phyloP scores from a whole-genome alignment of 768 basidiomycete species.

The Cyathus striatus region DNA sequence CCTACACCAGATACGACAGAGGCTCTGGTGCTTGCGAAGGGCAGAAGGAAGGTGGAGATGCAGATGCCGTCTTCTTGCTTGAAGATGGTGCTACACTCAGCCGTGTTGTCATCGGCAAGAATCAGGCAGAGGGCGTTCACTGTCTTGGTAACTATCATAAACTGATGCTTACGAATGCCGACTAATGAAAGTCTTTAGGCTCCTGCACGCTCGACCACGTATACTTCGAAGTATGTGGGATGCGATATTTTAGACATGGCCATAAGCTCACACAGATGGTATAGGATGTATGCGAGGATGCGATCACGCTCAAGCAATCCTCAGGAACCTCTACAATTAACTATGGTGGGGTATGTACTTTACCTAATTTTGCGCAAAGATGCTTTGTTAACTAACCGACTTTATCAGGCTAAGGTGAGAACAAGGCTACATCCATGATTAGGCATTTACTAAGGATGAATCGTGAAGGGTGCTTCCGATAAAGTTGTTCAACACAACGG shows the following conservation, averaged over 20 bases:
- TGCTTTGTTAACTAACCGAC: not conserved
- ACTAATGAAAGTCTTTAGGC: constrained; percentile 7
- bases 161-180: not conserved
- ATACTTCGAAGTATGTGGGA: constrained; percentile 23
- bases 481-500: constrained; percentile 34
- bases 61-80: constrained; percentile 35
- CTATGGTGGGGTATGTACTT: constrained; percentile 27
- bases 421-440: not conserved
- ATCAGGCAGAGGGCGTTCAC: constrained; percentile 36
- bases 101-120: constrained; percentile 31
- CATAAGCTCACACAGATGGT: not conserved
- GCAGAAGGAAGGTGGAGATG: constrained; percentile 31
- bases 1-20: constrained; percentile 31
- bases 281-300: constrained; percentile 31
- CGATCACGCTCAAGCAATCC: constrained; percentile 34
- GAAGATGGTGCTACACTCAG: constrained; percentile 33
- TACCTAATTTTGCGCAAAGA: not conserved
- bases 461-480: constrained; percentile 22
- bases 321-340: constrained; percentile 28
- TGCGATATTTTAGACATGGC: no score
- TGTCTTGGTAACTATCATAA: constrained; percentile 22
- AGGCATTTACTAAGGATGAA: constrained; percentile 18
- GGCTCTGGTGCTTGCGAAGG: constrained; percentile 31
- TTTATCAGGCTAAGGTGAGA: not conserved
- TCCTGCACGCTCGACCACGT: constrained; percentile 24